Conservation (phyloP, 306 rosid genomes). For the Begonia masoniana region DNA sequence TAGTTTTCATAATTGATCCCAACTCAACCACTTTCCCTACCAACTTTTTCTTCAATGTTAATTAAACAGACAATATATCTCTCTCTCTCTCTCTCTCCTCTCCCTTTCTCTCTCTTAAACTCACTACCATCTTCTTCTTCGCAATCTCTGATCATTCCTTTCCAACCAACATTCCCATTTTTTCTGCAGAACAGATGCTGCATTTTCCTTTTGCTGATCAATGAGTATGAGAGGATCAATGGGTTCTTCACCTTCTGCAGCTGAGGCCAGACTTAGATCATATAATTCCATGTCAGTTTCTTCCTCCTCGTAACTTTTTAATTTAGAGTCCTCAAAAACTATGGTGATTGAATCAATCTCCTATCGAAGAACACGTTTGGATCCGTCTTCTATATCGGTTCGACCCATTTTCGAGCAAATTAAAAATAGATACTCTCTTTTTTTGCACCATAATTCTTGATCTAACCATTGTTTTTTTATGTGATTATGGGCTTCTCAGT, state of each 20-base stretch:
- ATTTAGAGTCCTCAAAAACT: background rate
- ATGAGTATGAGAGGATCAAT: slow-evolving; percentile 19
- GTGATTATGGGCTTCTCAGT: slow-evolving; percentile 7
- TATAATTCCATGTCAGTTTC: slow-evolving; percentile 61
- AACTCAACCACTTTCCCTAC: slow-evolving; percentile 8
- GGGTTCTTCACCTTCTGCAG: slow-evolving; percentile 40
- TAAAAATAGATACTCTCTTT: background rate
- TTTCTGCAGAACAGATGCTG: slow-evolving; percentile 27
- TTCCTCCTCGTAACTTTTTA: slow-evolving; percentile 3
- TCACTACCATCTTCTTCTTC: background rate
- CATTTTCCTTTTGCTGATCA: slow-evolving; percentile 20
- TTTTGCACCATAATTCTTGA: background rate
- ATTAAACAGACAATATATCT: slow-evolving; percentile 4
- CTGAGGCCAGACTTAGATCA: slow-evolving; percentile 55
- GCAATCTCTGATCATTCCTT: background rate
- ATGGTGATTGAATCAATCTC: background rate
- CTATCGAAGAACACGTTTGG: background rate
- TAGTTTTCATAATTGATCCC: slow-evolving; percentile 2
- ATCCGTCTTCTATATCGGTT: too few relatives aligned
- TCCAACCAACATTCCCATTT: background rate
- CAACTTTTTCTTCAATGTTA: slow-evolving; percentile 9
- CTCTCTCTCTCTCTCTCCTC: background rate
- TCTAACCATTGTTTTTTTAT: slow-evolving; percentile 6
- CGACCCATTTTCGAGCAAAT: too few relatives aligned
- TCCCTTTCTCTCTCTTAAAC: background rate